phyloP scores from a whole-genome alignment of 2,329 filamentous ascomycete species.

The Diplodia sapinea region DNA sequence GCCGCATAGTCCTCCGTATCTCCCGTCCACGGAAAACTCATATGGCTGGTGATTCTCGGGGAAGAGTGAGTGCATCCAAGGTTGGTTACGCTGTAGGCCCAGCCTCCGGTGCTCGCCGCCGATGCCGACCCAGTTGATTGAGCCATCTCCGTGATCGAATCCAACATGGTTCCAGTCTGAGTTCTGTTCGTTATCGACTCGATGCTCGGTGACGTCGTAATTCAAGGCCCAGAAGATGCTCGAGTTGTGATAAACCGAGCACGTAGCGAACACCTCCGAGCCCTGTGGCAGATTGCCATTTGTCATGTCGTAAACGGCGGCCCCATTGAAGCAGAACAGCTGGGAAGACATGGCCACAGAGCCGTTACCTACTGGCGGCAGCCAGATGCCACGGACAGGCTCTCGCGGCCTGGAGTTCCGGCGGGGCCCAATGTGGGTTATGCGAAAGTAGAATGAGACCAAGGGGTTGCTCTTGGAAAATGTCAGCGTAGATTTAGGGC shows the following conservation, averaged over 20 bases:
- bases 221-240: conserved; percentile 24
- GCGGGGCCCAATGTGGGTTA: background rate
- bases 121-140: conserved; percentile 8
- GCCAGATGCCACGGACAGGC: background rate
- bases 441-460: conserved; percentile 9
- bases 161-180: conserved; percentile 17
- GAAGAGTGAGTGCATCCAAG: conserved; percentile 18
- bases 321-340: conserved; percentile 17
- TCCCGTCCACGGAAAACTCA: background rate
- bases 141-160: conserved; percentile 4
- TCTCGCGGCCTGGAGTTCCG: background rate
- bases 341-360: background rate
- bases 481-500: background rate
- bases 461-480: background rate
- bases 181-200: background rate
- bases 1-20: conserved; percentile 40
- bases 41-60: conserved; percentile 17
- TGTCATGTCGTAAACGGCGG: background rate
- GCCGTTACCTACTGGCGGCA: background rate
- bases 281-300: background rate
- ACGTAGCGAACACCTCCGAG: background rate
- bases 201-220: conserved; percentile 6
- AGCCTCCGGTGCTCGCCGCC: conserved; percentile 10
- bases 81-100: background rate
- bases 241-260: conserved; percentile 16